A percentile compares a stretch with the other conserved stretches of the same genome.
phyloP scores from a whole-genome alignment of 2,329 filamentous ascomycete species.

The Sporothrix variecibatus region DNA sequence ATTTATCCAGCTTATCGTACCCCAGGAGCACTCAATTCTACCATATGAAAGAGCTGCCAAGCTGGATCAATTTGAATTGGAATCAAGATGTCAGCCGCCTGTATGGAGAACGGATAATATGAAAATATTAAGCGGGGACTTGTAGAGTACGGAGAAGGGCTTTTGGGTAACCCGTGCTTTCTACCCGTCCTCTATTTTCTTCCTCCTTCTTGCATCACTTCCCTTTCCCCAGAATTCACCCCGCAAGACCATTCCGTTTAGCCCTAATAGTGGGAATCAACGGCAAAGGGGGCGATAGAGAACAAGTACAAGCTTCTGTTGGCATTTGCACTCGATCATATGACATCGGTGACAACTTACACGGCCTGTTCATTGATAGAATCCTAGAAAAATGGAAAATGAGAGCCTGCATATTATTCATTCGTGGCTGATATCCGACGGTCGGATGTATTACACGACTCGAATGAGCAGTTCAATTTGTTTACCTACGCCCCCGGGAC shows the following conservation, averaged over 20 bases:
- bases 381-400: too few species aligned
- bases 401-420: too few species aligned
- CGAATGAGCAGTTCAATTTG: background rate
- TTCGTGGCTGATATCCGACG: too few species aligned
- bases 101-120: background rate
- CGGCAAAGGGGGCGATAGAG: too few species aligned
- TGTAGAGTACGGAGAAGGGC: background rate
- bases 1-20: background rate
- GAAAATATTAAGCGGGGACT: background rate
- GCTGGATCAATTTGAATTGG: background rate
- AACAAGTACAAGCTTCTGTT: too few species aligned
- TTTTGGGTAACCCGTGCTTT: background rate
- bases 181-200: background rate
- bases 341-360: too few species aligned
- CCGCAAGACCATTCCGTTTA: background rate
- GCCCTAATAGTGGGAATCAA: background rate
- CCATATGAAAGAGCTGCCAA: too few species aligned
- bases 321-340: too few species aligned
- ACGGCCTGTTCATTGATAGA: too few species aligned
- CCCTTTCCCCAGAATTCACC: constrained; percentile 11
- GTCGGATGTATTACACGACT: background rate
- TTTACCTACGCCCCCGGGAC: background rate
- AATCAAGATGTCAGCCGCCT: background rate
- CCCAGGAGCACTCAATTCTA: too few species aligned
- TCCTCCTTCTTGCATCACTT: background rate